Conservation (phyloP, 345 rosid species). For the Laguncularia racemosa region DNA sequence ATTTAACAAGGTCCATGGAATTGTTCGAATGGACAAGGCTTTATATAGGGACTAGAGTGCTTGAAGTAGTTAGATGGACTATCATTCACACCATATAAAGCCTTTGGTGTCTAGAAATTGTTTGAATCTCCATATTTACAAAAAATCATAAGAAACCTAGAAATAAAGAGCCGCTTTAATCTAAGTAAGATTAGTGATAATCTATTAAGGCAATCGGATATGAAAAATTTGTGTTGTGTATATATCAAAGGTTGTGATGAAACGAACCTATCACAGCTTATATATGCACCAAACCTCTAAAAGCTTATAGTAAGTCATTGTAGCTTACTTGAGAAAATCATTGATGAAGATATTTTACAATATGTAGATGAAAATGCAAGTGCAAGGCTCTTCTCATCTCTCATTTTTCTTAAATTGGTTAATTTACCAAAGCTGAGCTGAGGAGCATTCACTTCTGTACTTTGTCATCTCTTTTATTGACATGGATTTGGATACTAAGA, state of each 20-base stretch:
- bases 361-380: neutral
- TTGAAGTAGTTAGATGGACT: too few species aligned
- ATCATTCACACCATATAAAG: too few species aligned
- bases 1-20: too few species aligned
- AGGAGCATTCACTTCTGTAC: conserved; percentile 7
- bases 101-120: too few species aligned
- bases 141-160: too few species aligned
- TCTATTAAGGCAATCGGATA: too few species aligned
- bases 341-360: conserved; percentile 1
- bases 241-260: too few species aligned
- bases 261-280: too few species aligned
- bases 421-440: conserved; percentile 3
- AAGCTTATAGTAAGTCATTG: neutral
- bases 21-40: neutral
- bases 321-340: neutral
- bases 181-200: too few species aligned
- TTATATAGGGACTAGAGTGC: neutral
- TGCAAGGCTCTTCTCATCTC: neutral
- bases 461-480: conserved; percentile 9
- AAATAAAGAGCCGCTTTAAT: too few species aligned
- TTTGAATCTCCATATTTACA: too few species aligned
- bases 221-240: too few species aligned
- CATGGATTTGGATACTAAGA: neutral
- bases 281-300: neutral
- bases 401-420: neutral